Conservation (phyloP, 768 basidiomycete species). For the Tricholoma matsutake region DNA sequence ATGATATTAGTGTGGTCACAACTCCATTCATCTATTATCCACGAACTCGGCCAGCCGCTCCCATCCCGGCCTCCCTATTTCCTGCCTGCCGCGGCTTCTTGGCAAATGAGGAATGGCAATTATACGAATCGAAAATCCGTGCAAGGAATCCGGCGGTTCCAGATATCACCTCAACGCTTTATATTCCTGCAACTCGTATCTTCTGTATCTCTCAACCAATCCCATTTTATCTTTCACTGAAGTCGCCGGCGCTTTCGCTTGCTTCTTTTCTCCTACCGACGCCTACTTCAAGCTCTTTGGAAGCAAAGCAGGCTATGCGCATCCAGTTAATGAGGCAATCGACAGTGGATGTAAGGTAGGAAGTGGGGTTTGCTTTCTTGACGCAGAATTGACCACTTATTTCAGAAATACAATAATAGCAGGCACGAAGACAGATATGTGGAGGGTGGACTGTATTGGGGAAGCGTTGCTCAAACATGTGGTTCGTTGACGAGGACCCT, state of each 20-base stretch:
- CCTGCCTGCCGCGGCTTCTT: conserved; percentile 37
- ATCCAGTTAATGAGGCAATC: conserved; percentile 66
- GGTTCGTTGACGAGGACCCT: conserved; percentile 33
- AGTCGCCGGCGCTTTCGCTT: conserved; percentile 53
- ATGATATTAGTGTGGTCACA: conserved; percentile 45
- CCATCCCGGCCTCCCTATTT: conserved; percentile 46
- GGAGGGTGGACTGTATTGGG: conserved; percentile 63
- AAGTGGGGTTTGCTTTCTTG: not conserved
- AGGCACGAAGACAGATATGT: conserved; percentile 67
- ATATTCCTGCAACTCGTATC: conserved; percentile 57
- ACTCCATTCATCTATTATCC: conserved; percentile 66
- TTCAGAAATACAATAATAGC: conserved; percentile 44
- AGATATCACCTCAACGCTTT: conserved; percentile 40
- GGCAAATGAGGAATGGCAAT: conserved; percentile 48
- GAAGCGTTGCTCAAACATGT: conserved; percentile 57
- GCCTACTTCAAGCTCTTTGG: conserved; percentile 39
- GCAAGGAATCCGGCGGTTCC: conserved; percentile 37
- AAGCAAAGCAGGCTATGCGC: conserved; percentile 39
- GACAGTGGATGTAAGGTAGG: conserved; percentile 60
- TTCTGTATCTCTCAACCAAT: conserved; percentile 58
- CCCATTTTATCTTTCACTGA: conserved; percentile 64
- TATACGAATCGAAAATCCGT: conserved; percentile 38
- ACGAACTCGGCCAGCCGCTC: conserved; percentile 55
- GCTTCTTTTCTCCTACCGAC: conserved; percentile 58
- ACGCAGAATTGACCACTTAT: not conserved